phyloP scores from a whole-genome alignment of 345 rosid genomes.

The Pistacia integerrima region DNA sequence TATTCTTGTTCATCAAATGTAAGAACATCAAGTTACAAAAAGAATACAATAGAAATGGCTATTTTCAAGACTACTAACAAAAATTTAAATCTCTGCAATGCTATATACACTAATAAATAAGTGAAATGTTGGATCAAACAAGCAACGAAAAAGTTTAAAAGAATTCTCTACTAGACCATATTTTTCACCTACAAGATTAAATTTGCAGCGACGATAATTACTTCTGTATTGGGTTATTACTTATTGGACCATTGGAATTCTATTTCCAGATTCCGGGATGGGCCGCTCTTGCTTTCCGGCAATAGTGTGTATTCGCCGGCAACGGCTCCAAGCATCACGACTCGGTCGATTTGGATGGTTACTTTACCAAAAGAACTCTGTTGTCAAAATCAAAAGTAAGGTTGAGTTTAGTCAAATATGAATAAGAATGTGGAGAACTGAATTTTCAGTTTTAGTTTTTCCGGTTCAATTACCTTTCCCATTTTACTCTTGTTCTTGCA shows the following conservation, averaged over 20 bases:
- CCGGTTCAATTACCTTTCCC: constrained; percentile 74
- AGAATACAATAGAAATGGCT: constrained; percentile 42
- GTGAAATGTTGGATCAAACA: neutral
- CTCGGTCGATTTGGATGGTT: constrained; percentile 94
- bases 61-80: constrained; percentile 26
- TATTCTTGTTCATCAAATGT: constrained; percentile 1
- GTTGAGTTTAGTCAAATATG: neutral
- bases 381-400: constrained; percentile 6
- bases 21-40: constrained; percentile 34
- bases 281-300: constrained; percentile 96
- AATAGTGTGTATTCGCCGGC: constrained; percentile 87
- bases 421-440: neutral
- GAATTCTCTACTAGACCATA: neutral
- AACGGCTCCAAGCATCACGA: constrained; percentile 95
- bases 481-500: constrained; percentile 99
- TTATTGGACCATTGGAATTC: constrained; percentile 99
- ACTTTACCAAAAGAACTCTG: constrained; percentile 99
- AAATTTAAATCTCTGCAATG: constrained; percentile 35
- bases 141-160: neutral
- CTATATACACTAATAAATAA: constrained; percentile 43
- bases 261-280: constrained; percentile 83
- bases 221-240: constrained; percentile 23
- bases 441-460: neutral
- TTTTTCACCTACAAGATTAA: constrained; percentile 18
- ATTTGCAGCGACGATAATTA: constrained; percentile 19